Conservation (phyloP, 345 rosid genomes). For the Trapa incisa region DNA sequence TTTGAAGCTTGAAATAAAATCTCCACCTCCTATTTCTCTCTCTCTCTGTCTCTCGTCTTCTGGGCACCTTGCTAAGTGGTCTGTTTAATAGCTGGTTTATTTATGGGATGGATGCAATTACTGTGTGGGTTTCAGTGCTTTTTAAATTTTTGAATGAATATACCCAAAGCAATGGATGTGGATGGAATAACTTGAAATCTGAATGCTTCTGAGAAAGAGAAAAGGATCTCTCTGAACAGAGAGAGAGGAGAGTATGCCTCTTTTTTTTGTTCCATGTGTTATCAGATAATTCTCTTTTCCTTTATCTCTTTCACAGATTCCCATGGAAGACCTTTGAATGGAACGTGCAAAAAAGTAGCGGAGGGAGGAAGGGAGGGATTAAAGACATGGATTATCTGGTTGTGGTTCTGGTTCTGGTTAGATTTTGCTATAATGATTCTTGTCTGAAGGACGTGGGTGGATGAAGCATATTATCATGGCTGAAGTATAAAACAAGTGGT, state of each 20-base stretch:
- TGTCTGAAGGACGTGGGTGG: too few relatives aligned
- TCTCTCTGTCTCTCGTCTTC: background rate
- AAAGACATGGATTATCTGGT: too few relatives aligned
- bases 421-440: too few relatives aligned
- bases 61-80: background rate
- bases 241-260: background rate
- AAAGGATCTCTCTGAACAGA: conserved; percentile 9
- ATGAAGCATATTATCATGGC: too few relatives aligned
- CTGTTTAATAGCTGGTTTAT: conserved; percentile 1
- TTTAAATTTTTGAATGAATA: conserved; percentile 11
- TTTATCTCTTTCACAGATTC: conserved; percentile 10
- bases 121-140: conserved; percentile 10
- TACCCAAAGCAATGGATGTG: background rate
- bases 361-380: too few relatives aligned
- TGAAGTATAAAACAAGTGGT: too few relatives aligned
- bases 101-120: background rate
- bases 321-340: conserved; percentile 12
- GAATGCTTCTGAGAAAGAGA: conserved; percentile 8
- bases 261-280: background rate
- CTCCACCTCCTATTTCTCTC: background rate
- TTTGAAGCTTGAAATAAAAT: background rate
- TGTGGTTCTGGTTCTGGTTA: too few relatives aligned
- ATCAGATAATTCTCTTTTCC: conserved; percentile 3
- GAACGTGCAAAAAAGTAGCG: background rate
- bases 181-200: background rate